A percentile compares a stretch with the other conserved stretches of the same genome.
phyloP scores from a whole-genome alignment of 2,329 filamentous ascomycete species.

The Aureobasidium subglaciale region DNA sequence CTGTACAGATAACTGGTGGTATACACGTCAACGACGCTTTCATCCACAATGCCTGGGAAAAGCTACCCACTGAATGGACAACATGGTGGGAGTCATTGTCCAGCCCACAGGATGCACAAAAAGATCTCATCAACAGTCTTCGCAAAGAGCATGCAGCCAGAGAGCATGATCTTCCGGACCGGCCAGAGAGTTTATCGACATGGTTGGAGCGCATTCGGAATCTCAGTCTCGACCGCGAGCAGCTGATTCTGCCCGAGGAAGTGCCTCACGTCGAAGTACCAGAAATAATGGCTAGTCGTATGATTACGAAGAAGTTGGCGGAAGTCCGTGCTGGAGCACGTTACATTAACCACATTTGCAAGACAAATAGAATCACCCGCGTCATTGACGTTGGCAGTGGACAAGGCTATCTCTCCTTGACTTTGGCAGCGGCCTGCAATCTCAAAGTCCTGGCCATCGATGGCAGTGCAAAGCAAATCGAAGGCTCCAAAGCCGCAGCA shows the following conservation, averaged over 20 bases:
- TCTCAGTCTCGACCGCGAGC: slow-evolving; percentile 15
- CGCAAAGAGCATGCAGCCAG: not conserved
- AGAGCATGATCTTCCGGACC: not conserved
- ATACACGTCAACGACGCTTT: slow-evolving; percentile 19
- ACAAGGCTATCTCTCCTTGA: slow-evolving; percentile 17
- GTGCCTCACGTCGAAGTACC: slow-evolving; percentile 11
- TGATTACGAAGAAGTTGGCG: slow-evolving; percentile 17
- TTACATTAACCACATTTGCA: slow-evolving; percentile 17
- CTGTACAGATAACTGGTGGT: slow-evolving; percentile 16
- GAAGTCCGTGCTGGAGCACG: slow-evolving; percentile 16
- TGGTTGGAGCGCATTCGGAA: slow-evolving; percentile 16
- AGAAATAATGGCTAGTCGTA: slow-evolving; percentile 5
- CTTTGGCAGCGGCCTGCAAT: slow-evolving; percentile 14
- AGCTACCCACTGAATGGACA: slow-evolving; percentile 16
- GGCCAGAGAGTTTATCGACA: slow-evolving; percentile 10
- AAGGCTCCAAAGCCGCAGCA: slow-evolving; percentile 16
- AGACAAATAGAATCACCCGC: slow-evolving; percentile 8
- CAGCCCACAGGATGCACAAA: slow-evolving; percentile 14
- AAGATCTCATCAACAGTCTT: slow-evolving; percentile 16
- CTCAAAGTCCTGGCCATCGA: slow-evolving; percentile 17
- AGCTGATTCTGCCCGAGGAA: not conserved
- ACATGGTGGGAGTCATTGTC: slow-evolving; percentile 14
- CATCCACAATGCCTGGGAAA: slow-evolving; percentile 16
- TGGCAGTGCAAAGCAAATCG: slow-evolving; percentile 17
- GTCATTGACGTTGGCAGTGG: slow-evolving; percentile 18